phyloP scores from a whole-genome alignment of 495 filamentous ascomycete genomes.

The Hypomontagnella monticulosa region DNA sequence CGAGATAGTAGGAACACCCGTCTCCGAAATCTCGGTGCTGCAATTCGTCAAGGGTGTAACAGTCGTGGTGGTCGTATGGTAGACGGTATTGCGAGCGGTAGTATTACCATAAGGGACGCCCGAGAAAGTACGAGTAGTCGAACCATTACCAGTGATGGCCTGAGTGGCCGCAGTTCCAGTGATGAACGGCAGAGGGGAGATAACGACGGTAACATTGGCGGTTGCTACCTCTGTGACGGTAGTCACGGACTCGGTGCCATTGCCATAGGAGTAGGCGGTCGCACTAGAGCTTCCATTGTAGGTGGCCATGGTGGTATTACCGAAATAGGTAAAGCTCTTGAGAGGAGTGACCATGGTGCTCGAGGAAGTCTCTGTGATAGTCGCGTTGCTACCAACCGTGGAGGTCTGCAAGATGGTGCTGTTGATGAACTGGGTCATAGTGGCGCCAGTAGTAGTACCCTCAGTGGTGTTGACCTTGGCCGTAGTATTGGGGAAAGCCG shows the following conservation, averaged over 20 bases:
- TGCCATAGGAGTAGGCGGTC: neutral
- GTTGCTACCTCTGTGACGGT: neutral
- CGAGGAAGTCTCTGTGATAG: constrained; percentile 2
- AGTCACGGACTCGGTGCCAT: neutral
- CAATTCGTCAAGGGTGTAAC: constrained; percentile 23
- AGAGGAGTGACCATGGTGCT: neutral
- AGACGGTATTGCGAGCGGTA: constrained; percentile 13
- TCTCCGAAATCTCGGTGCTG: constrained; percentile 8
- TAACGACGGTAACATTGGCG: constrained; percentile 23
- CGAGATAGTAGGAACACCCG: neutral
- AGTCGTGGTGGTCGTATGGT: constrained; percentile 18
- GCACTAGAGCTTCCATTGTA: neutral
- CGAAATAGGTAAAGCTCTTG: neutral
- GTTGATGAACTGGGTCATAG: constrained; percentile 1
- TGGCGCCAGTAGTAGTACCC: neutral
- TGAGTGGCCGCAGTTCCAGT: constrained; percentile 19
- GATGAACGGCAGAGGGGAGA: constrained; percentile 16
- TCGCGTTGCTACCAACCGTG: constrained; percentile 12
- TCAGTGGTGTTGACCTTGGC: constrained; percentile 8
- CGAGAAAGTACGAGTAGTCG: neutral
- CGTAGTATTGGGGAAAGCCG: constrained; percentile 1
- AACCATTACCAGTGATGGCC: constrained; percentile 18
- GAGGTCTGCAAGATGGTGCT: neutral
- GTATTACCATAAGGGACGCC: neutral
- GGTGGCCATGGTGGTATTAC: constrained; percentile 3